phyloP scores from a whole-genome alignment of 1,139 yeast genomes.

The Protomyces inouyei region DNA sequence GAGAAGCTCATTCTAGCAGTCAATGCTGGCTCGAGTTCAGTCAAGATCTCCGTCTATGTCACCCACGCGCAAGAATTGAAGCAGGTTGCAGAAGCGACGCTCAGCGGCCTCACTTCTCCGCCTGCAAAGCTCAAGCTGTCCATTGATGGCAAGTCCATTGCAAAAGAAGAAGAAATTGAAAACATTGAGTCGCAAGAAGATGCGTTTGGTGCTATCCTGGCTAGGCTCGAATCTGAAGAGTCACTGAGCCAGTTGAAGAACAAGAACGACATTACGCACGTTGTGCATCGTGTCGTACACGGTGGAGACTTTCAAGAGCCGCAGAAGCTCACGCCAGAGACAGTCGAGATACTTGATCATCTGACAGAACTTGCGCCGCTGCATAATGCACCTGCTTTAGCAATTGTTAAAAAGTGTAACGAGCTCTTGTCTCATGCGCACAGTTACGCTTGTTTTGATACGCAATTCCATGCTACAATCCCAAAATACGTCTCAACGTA shows the following conservation, averaged over 20 bases:
- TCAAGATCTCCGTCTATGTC: conserved; percentile 31
- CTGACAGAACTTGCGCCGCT: conserved; percentile 34
- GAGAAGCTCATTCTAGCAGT: conserved; percentile 28
- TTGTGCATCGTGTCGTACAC: conserved; percentile 33
- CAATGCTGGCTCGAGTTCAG: conserved; percentile 34
- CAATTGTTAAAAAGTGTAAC: conserved; percentile 32
- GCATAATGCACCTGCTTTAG: conserved; percentile 33
- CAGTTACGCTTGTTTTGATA: conserved; percentile 33
- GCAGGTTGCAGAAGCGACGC: conserved; percentile 29
- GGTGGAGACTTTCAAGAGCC: conserved; percentile 32
- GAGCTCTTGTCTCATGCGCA: conserved; percentile 22
- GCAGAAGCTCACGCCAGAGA: conserved; percentile 29
- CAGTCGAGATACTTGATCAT: conserved; percentile 30
- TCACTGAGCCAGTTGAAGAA: conserved; percentile 19
- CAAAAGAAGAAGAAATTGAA: conserved; percentile 20
- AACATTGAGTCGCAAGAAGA: conserved; percentile 31
- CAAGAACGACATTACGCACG: conserved; percentile 27
- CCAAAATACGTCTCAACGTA: conserved; percentile 31
- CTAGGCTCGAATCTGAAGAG: conserved; percentile 10
- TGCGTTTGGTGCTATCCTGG: conserved; percentile 29
- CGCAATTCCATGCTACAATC: conserved; percentile 32
- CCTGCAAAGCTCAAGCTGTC: conserved; percentile 29
- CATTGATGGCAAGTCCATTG: conserved; percentile 19
- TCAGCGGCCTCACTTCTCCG: conserved; percentile 31
- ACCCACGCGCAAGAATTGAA: conserved; percentile 5